phyloP scores from a whole-genome alignment of 2,329 filamentous ascomycete genomes.

The Clarireedia hainanense region DNA sequence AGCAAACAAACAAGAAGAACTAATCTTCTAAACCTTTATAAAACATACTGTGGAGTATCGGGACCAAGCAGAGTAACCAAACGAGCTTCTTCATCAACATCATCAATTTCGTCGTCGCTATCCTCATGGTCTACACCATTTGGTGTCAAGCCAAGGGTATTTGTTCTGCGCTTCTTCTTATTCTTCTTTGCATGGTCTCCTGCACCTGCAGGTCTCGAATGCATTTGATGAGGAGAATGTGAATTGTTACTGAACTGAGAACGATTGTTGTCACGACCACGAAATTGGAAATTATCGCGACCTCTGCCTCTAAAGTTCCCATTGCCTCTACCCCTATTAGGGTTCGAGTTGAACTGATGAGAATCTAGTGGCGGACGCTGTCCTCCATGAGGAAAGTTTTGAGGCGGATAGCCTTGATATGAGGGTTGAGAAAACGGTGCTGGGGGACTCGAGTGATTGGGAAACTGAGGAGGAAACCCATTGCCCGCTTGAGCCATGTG shows the following conservation, averaged over 20 bases:
- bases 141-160: slow-evolving; percentile 64
- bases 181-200: slow-evolving; percentile 40
- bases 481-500: slow-evolving; percentile 37
- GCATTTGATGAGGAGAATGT: slow-evolving; percentile 7
- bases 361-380: slow-evolving; percentile 29
- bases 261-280: slow-evolving; percentile 30
- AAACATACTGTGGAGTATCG: slow-evolving; percentile 31
- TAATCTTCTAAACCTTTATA: slow-evolving; percentile 19
- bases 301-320: slow-evolving; percentile 31
- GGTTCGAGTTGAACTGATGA: slow-evolving; percentile 30
- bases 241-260: slow-evolving; percentile 15
- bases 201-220: slow-evolving; percentile 19
- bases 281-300: slow-evolving; percentile 34
- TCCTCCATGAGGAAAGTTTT: slow-evolving; percentile 27
- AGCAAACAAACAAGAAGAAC: slow-evolving; percentile 24
- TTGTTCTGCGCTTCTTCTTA: slow-evolving; percentile 66
- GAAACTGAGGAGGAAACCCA: slow-evolving; percentile 32
- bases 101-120: slow-evolving; percentile 55
- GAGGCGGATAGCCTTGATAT: slow-evolving; percentile 34
- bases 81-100: slow-evolving; percentile 53
- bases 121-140: slow-evolving; percentile 42
- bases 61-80: slow-evolving; percentile 31
- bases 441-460: slow-evolving; percentile 27
- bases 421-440: slow-evolving; percentile 27
- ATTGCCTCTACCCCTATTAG: slow-evolving; percentile 35